These are phyloP conservation scores for Cotoneaster glaucophyllus DNA, from an alignment of 306 rosid species.

Conservation along the genomic window DNA sequence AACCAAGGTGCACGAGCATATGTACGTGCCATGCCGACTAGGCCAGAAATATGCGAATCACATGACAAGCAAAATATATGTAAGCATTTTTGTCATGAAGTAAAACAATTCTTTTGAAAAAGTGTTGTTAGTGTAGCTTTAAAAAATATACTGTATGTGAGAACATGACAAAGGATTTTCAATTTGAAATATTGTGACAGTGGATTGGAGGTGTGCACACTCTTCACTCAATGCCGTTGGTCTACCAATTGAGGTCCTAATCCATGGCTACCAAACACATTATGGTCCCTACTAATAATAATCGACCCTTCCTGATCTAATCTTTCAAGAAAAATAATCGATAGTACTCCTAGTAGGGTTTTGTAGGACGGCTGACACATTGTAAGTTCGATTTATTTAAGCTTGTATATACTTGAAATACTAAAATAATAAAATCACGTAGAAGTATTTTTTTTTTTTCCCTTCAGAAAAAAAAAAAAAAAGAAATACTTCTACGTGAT, in stretches of 20 bases:
- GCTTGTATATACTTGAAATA: background rate
- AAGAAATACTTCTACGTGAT: background rate
- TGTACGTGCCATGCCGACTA: background rate
- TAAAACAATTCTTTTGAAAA: background rate
- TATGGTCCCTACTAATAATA: background rate
- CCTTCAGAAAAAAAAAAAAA: too few species aligned
- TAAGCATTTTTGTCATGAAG: background rate
- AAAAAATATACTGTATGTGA: background rate
- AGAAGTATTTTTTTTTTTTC: too few species aligned
- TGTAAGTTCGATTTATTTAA: background rate
- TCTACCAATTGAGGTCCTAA: background rate
- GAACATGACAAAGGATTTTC: background rate
- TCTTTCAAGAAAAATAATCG: background rate
- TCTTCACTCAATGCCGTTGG: background rate
- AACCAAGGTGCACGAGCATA: background rate
- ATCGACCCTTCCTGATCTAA: background rate
- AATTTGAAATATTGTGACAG: background rate
- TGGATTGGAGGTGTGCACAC: background rate
- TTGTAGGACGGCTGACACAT: slow-evolving; percentile 20
- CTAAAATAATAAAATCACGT: too few species aligned
- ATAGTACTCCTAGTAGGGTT: background rate
- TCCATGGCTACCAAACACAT: background rate
- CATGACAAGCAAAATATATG: background rate
- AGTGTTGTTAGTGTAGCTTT: background rate
- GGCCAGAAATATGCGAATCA: background rate